Conservation (phyloP, 345 rosid genomes). For the Excoecaria agallocha region DNA sequence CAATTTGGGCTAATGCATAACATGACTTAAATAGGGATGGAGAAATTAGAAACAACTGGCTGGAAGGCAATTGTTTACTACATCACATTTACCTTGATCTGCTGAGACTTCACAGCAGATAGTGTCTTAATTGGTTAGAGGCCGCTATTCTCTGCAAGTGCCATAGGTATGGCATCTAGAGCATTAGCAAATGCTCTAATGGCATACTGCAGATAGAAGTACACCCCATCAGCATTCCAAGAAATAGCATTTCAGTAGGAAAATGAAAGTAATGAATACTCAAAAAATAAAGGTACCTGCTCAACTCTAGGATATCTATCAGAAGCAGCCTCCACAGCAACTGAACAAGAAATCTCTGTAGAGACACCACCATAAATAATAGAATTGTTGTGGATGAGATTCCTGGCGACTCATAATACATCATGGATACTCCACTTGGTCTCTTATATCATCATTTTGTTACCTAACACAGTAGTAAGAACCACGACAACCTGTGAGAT, state of each 20-base stretch:
- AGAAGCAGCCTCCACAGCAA: slow-evolving; percentile 90
- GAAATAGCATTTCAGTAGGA: background rate
- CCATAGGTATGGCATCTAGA: slow-evolving; percentile 82
- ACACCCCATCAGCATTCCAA: background rate
- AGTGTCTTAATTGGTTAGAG: slow-evolving; percentile 91
- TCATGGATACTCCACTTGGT: slow-evolving; percentile 96
- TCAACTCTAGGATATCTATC: slow-evolving; percentile 91
- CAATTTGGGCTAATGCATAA: background rate
- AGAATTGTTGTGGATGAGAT: slow-evolving; percentile 87
- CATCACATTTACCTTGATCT: slow-evolving; percentile 55
- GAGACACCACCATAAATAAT: slow-evolving; percentile 98
- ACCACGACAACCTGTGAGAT: slow-evolving; percentile 11
- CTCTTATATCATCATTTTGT: slow-evolving; percentile 98
- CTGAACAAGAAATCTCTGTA: slow-evolving; percentile 88
- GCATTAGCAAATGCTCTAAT: slow-evolving; percentile 93
- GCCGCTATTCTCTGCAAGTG: slow-evolving; percentile 98
- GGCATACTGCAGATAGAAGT: slow-evolving; percentile 62
- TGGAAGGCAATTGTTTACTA: background rate
- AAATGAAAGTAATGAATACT: background rate
- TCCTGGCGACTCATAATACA: slow-evolving; percentile 90
- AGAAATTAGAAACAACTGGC: background rate
- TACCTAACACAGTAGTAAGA: slow-evolving; percentile 49
- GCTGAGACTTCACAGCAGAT: slow-evolving; percentile 92
- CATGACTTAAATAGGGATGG: background rate
- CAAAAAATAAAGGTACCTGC: slow-evolving; percentile 47